These are phyloP conservation scores for Melaleuca quinquenervia DNA, from an alignment of 345 rosid genomes.

Conservation along the genomic window DNA sequence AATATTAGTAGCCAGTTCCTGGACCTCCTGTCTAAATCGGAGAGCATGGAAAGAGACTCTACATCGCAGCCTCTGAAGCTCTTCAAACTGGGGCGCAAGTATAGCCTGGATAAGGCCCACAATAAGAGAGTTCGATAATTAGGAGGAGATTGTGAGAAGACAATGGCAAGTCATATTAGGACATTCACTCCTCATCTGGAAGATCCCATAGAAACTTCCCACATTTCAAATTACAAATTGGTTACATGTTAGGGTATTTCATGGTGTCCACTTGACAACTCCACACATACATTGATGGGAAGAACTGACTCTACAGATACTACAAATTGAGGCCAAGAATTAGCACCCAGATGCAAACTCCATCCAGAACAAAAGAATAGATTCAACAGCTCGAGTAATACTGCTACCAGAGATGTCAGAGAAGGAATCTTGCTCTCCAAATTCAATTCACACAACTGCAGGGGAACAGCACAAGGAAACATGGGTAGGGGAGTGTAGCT, in stretches of 20 bases:
- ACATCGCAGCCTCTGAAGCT: slow-evolving; percentile 89
- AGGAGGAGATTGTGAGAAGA: neutral
- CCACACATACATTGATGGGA: neutral
- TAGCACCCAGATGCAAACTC: neutral
- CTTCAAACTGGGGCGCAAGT: slow-evolving; percentile 75
- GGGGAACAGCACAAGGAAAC: neutral
- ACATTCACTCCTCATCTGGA: neutral
- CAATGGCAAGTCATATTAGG: neutral
- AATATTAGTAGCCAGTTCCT: slow-evolving; percentile 72
- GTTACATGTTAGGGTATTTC: neutral
- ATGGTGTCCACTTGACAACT: neutral
- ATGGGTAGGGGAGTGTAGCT: neutral
- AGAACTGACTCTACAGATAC: neutral
- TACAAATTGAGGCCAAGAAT: neutral
- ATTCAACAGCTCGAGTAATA: neutral
- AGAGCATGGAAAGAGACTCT: slow-evolving; percentile 88
- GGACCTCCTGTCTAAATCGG: slow-evolving; percentile 72
- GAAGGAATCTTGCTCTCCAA: neutral
- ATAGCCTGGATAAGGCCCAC: slow-evolving; percentile 35
- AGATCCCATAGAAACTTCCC: neutral
- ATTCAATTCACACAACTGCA: neutral
- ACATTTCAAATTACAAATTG: neutral
- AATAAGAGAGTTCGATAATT: neutral
- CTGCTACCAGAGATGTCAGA: neutral
- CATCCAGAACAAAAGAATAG: neutral